Percentiles rank a stretch among this genome's conserved stretches.
Evolutionary conservation across 805 yeast species (phyloP).

Genomic region (Metschnikowia arizonensis): DNA sequence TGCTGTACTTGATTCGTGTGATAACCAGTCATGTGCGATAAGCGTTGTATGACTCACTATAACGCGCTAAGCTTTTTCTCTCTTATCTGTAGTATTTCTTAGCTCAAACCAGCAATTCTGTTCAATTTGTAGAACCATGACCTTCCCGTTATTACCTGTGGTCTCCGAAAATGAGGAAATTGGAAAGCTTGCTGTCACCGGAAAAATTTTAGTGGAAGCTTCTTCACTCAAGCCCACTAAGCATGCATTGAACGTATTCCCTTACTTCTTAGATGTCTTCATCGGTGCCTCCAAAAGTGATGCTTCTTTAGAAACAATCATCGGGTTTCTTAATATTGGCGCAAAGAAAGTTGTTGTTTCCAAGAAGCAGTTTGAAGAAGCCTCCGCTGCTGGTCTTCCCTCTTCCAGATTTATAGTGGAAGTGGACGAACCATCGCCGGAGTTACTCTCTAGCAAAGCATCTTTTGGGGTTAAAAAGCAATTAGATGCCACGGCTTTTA

Average conservation of each 20-base stretch:
- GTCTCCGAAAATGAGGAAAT: conserved; percentile 23
- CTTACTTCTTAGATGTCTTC: conserved; percentile 25
- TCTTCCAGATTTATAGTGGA: conserved; percentile 17
- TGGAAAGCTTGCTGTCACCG: conserved; percentile 28
- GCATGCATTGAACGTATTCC: conserved; percentile 30
- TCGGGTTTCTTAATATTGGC: conserved; percentile 58
- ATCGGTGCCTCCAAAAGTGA: conserved; percentile 26
- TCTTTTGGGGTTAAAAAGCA: conserved; percentile 21
- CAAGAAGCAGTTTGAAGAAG: conserved; percentile 10
- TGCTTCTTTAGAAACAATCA: conserved; percentile 36
- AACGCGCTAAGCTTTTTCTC: background rate
- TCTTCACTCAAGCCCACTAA: conserved; percentile 26
- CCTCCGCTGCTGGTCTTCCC: conserved; percentile 16
- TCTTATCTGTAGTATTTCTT: background rate
- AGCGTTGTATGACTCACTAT: conserved; percentile 5
- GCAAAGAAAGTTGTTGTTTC: conserved; percentile 44
- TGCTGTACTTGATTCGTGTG: background rate
- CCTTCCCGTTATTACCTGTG: conserved; percentile 39
- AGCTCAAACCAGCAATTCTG: background rate
- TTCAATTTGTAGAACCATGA: conserved; percentile 19
- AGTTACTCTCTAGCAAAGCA: conserved; percentile 18
- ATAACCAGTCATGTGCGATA: conserved; percentile 2
- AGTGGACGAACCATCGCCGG: conserved; percentile 4
- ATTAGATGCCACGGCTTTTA: conserved; percentile 17
- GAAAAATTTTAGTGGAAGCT: conserved; percentile 31